Base-by-base conservation (phyloP, 768 basidiomycete species). In the Hericium alpestre region DNA sequence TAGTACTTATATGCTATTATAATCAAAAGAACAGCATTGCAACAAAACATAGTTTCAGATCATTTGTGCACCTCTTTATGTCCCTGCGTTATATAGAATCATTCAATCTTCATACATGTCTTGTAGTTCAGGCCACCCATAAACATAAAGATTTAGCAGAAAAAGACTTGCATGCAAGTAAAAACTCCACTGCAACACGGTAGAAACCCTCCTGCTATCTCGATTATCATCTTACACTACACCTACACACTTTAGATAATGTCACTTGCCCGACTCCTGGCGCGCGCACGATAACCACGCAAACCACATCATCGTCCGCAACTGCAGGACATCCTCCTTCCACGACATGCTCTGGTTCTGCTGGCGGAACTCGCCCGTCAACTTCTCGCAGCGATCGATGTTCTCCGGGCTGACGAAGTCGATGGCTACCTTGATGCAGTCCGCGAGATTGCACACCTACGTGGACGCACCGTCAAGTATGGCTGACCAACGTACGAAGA, bases 331-430 rank as follows among this genome's bases (percentile, higher is more conserved):
- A 66, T 97, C 94, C 67, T 92, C 87, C 70, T 94, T 93, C 94
- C 94, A 97, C 46, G 79, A 85, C 76, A 83, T 83, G 53, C 80
- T 80, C 68, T 86, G 83, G 66, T 95, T 95, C 72, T 94, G 90
- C 66, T 85, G 83, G 58, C 93, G 79, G 72, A 96, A 96, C 72
- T 97, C 93, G 62, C 77, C 76, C 59, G 90, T 93, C 56, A 97
- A 77, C 68, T 77, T 76, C 70, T 90, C 90, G 70, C 94, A 97
- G 38, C 91, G 81, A 51, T 73, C 74, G 41, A 97, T 84, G 67
- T 95, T 96, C 74, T 96, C 90, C 47, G 93, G 87, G 75, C 87
- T 90, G 61, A 96, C 92, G 69, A 93, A 97, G 71, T 97, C 94
- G 64, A 87, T 79, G 27, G 94, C 93, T 53, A 96, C 90, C 73